These are phyloP conservation scores for Cordyceps cicadae DNA, from an alignment of 2,329 filamentous ascomycete species.

Conservation along the genomic window DNA sequence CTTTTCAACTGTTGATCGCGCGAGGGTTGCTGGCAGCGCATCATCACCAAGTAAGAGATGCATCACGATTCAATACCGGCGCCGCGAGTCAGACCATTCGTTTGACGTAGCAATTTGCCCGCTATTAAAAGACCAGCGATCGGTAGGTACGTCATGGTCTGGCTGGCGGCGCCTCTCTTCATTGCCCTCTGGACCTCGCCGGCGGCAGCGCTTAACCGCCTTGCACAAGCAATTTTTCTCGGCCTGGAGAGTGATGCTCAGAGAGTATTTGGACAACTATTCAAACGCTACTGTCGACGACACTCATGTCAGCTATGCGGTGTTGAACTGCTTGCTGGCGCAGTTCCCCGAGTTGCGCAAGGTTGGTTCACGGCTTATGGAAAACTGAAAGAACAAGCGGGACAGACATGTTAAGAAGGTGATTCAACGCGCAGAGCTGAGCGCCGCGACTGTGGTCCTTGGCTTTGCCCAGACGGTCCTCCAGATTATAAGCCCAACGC, in stretches of 20 bases:
- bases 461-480: not conserved
- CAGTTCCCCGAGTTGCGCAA: slow-evolving; percentile 7
- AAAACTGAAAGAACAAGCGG: not conserved
- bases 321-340: not conserved
- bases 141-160: not conserved
- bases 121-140: too few species aligned
- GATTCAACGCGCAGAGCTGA: not conserved
- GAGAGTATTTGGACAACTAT: not conserved
- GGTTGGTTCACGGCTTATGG: not conserved
- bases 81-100: too few species aligned
- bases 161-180: not conserved
- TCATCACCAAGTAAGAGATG: not conserved
- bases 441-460: slow-evolving; percentile 1
- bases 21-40: not conserved
- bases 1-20: not conserved
- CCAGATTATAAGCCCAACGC: not conserved
- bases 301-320: not conserved
- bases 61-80: not conserved
- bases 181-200: not conserved
- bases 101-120: not conserved
- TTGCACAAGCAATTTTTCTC: slow-evolving; percentile 3
- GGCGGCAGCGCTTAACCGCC: not conserved
- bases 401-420: not conserved
- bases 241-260: not conserved
- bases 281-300: not conserved